These are phyloP conservation scores for Aspergillus steynii DNA, from an alignment of 495 filamentous ascomycete species.

Conservation along the genomic window DNA sequence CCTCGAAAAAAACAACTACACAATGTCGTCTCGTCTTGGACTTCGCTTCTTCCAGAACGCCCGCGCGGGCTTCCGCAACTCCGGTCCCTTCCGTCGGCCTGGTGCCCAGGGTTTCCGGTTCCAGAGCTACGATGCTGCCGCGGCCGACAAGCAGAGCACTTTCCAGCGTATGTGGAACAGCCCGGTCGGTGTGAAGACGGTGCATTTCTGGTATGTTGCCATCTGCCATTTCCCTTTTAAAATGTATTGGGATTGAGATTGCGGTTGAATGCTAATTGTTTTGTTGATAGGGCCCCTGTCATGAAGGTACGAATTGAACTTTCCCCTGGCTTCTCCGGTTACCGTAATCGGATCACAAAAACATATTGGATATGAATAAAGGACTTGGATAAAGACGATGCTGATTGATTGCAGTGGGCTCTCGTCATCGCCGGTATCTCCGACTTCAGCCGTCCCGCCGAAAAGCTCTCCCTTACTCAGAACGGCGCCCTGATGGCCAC, in stretches of 20 bases:
- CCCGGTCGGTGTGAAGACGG: constrained; percentile 87
- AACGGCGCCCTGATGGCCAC: constrained; percentile 85
- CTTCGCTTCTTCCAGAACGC: constrained; percentile 52
- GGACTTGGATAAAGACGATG: background rate
- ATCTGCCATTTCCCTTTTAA: too few species aligned
- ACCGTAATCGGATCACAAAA: background rate
- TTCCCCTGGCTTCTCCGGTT: constrained; percentile 2
- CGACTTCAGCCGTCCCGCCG: constrained; percentile 89
- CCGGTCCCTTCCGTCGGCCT: constrained; percentile 52
- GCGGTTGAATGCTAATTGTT: constrained; percentile 6
- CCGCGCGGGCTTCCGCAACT: constrained; percentile 54
- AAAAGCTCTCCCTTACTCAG: constrained; percentile 87
- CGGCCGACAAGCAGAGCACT: constrained; percentile 55
- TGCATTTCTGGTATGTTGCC: constrained; percentile 86
- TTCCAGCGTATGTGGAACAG: constrained; percentile 81
- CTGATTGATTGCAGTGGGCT: constrained; percentile 63
- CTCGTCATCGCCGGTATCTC: constrained; percentile 89
- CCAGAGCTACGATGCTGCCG: constrained; percentile 61
- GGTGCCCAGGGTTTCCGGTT: constrained; percentile 60
- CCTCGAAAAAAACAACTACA: background rate
- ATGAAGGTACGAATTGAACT: constrained; percentile 73
- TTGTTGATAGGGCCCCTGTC: constrained; percentile 72
- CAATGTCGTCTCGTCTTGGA: constrained; percentile 47
- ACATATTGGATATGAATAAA: too few species aligned
- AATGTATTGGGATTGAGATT: background rate